Percentiles rank a stretch among this genome's conserved stretches.
These are phyloP conservation scores for Ricinus communis DNA, from an alignment of 345 rosid species.

Conservation along the genomic window DNA sequence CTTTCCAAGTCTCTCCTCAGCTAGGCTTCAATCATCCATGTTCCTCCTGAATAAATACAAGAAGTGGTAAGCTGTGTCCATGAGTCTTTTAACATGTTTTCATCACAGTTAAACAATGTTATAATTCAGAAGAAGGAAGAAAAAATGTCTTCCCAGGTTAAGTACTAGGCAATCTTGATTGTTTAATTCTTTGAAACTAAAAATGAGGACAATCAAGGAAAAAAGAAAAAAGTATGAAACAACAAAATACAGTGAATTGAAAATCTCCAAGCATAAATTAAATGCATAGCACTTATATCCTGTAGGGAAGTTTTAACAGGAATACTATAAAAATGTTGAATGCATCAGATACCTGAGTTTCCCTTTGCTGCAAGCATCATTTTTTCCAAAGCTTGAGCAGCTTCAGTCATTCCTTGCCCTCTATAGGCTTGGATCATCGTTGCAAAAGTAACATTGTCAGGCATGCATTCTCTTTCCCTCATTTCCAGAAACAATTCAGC, in stretches of 20 bases:
- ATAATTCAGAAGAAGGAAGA: not conserved
- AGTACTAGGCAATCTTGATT: not conserved
- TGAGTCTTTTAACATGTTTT: not conserved
- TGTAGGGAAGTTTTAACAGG: not conserved
- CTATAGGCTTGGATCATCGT: conserved; percentile 68
- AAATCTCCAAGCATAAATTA: not conserved
- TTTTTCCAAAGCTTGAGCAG: conserved; percentile 52
- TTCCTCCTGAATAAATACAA: conserved; percentile 19
- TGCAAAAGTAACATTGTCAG: conserved; percentile 65
- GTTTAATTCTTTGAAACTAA: not conserved
- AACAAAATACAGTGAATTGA: not conserved
- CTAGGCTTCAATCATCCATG: conserved; percentile 32
- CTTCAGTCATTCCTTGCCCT: conserved; percentile 61
- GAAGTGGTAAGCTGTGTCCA: not conserved
- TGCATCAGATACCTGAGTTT: conserved; percentile 28
- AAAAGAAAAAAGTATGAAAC: not conserved
- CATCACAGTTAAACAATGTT: not conserved
- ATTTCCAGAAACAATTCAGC: conserved; percentile 52
- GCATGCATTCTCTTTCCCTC: conserved; percentile 67
- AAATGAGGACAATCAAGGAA: not conserved
- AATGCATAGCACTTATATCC: not conserved
- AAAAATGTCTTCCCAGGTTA: not conserved
- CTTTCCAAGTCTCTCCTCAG: not conserved
- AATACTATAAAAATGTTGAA: conserved; percentile 6
- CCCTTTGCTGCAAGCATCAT: conserved; percentile 39